Evolutionary conservation across 2,329 filamentous ascomycete genomes (phyloP).

Genomic region (Microsporum audouinii): DNA sequence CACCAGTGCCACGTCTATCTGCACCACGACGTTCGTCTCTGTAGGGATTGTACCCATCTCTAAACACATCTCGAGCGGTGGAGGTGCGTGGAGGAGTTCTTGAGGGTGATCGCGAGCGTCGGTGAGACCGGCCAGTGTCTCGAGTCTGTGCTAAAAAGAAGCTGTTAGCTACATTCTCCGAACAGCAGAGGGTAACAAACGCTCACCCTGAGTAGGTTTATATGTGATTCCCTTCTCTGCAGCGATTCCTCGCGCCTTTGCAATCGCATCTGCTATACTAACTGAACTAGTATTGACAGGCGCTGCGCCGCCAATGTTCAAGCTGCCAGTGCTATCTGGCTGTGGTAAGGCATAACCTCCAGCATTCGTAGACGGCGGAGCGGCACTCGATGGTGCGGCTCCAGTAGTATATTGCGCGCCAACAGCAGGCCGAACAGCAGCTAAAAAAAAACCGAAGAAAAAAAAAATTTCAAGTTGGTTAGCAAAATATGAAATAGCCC

Average conservation of each 20-base stretch:
- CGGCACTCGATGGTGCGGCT: background rate
- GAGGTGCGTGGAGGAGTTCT: slow-evolving; percentile 54
- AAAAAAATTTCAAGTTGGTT: background rate
- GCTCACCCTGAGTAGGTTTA: slow-evolving; percentile 29
- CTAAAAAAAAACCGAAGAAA: slow-evolving; percentile 19
- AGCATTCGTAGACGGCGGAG: slow-evolving; percentile 34
- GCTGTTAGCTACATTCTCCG: background rate
- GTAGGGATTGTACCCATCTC: slow-evolving; percentile 71
- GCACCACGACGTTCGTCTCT: slow-evolving; percentile 72
- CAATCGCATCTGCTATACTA: slow-evolving; percentile 72
- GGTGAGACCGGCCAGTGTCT: slow-evolving; percentile 40
- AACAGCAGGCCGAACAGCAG: slow-evolving; percentile 39
- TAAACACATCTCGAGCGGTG: slow-evolving; percentile 50
- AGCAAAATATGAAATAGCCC: background rate
- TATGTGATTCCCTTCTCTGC: slow-evolving; percentile 60
- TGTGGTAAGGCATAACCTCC: slow-evolving; percentile 35
- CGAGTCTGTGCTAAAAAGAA: background rate
- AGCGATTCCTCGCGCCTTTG: slow-evolving; percentile 71
- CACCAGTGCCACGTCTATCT: slow-evolving; percentile 41
- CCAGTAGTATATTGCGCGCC: background rate
- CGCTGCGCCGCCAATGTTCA: slow-evolving; percentile 70
- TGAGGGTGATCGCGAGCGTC: slow-evolving; percentile 43
- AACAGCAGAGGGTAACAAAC: background rate
- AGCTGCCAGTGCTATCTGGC: slow-evolving; percentile 49
- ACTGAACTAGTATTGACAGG: slow-evolving; percentile 70